These are phyloP conservation scores for Nitzschia sp. DNA, from an alignment of 108 stramenopile genomes.

Conservation along the genomic window DNA sequence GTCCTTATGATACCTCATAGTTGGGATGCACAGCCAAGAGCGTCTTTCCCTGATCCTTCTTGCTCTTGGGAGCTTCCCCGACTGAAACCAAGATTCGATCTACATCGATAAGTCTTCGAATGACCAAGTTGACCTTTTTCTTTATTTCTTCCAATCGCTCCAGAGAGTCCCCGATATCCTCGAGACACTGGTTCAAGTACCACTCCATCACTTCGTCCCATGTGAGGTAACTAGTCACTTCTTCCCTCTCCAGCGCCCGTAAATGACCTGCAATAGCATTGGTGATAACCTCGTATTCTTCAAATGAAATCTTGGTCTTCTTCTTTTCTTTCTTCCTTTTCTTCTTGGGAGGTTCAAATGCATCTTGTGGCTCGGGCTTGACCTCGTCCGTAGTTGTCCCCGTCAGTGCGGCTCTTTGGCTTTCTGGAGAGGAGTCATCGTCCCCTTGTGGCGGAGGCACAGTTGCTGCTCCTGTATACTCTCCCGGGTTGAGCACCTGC, in stretches of 20 bases:
- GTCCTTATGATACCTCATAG: conserved; percentile 51
- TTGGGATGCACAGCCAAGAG: conserved; percentile 86
- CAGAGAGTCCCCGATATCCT: conserved; percentile 80
- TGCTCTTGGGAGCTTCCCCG: conserved; percentile 56
- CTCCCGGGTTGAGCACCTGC: conserved; percentile 43
- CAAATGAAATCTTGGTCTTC: conserved; percentile 93
- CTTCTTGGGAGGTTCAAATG: conserved; percentile 3
- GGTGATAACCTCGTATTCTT: conserved; percentile 93
- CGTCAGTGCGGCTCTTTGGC: not conserved
- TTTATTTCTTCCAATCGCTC: conserved; percentile 78
- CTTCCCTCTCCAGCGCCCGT: conserved; percentile 79
- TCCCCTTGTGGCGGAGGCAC: not conserved
- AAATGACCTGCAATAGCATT: conserved; percentile 89
- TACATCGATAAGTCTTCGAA: conserved; percentile 76
- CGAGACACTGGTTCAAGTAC: conserved; percentile 85
- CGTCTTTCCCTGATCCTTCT: conserved; percentile 61
- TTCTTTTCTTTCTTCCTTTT: conserved; percentile 82
- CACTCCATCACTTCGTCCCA: conserved; percentile 88
- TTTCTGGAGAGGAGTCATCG: not conserved
- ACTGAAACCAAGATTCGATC: conserved; percentile 80
- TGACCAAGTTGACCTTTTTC: conserved; percentile 86
- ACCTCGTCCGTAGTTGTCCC: not conserved
- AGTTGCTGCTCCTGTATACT: conserved; percentile 41
- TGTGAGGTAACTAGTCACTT: conserved; percentile 50
- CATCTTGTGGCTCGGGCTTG: not conserved